A percentile compares a stretch with the other conserved stretches of the same genome.
These are phyloP conservation scores for Effrenium voratum DNA, from an alignment of 73 alveolate genomes.

Conservation along the genomic window DNA sequence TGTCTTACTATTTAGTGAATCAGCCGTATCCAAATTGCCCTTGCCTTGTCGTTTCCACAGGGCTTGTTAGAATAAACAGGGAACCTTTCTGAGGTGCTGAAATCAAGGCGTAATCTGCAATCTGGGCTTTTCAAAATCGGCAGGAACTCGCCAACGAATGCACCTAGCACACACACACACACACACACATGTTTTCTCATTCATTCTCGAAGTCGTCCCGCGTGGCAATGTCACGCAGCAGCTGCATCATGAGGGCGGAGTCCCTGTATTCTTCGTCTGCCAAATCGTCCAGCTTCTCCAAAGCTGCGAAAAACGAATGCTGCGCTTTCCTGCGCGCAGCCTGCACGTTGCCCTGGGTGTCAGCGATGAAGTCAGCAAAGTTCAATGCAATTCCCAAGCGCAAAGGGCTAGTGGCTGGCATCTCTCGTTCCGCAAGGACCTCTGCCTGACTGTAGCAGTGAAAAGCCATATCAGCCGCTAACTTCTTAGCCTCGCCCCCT, in stretches of 20 bases:
- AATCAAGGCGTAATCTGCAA: too few species aligned
- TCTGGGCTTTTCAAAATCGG: too few species aligned
- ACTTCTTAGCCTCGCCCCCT: not conserved
- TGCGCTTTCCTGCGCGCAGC: conserved; percentile 65
- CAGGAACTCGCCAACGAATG: too few species aligned
- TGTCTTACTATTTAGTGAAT: too few species aligned
- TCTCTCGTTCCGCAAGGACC: conserved; percentile 8
- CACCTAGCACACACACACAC: too few species aligned
- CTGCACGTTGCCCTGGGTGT: not conserved
- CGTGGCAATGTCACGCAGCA: conserved; percentile 46
- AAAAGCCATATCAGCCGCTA: not conserved
- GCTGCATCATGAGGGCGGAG: conserved; percentile 33
- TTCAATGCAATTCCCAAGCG: not conserved
- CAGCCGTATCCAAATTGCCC: too few species aligned
- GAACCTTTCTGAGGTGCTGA: too few species aligned
- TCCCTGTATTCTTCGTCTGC: conserved; percentile 41
- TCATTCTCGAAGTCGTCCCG: not conserved
- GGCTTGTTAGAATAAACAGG: too few species aligned
- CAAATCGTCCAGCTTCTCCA: conserved; percentile 5
- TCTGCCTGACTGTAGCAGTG: conserved; percentile 1
- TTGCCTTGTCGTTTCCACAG: too few species aligned
- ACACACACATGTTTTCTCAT: too few species aligned
- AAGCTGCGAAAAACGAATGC: not conserved
- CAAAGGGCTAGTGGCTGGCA: not conserved
- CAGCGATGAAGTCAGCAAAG: not conserved